Evolutionary conservation across 2,329 filamentous ascomycete species (phyloP).

Genomic region (Fusarium mundagurra): DNA sequence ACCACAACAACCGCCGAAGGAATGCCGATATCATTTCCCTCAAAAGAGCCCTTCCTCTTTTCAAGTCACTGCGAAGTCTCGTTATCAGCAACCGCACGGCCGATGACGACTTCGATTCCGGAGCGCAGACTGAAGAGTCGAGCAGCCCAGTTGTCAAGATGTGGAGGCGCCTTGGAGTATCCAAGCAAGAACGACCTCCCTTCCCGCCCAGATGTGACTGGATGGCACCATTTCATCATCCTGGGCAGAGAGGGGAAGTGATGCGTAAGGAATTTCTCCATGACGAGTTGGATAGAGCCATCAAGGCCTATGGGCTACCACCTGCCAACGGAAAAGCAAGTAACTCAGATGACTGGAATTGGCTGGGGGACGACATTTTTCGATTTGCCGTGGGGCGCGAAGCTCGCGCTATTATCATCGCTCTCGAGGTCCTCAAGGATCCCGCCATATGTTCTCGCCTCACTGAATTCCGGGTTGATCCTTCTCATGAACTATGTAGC

Average conservation of each 20-base stretch:
- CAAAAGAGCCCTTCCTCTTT: not conserved
- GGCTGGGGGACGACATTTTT: no score
- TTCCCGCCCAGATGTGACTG: not conserved
- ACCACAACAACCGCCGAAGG: not conserved
- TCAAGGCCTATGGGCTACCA: not conserved
- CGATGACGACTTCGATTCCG: accelerated
- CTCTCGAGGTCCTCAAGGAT: not conserved
- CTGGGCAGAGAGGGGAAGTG: not conserved
- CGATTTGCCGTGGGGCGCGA: no score
- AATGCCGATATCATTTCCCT: not conserved
- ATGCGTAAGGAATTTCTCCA: no score
- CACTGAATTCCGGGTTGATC: not conserved
- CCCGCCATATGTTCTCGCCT: not conserved
- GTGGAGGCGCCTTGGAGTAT: accelerated
- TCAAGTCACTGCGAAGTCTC: not conserved
- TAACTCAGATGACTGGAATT: no score
- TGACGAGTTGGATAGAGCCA: not conserved
- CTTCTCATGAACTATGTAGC: no score
- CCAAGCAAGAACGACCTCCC: not conserved
- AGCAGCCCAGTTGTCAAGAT: not conserved
- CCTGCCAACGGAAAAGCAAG: not conserved
- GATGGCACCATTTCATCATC: not conserved
- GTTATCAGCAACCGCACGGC: not conserved
- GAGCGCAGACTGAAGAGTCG: not conserved
- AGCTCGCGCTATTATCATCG: not conserved